Evolutionary conservation across 2,329 filamentous ascomycete species (phyloP).

Genomic region (Endoconidiophora laricicola): DNA sequence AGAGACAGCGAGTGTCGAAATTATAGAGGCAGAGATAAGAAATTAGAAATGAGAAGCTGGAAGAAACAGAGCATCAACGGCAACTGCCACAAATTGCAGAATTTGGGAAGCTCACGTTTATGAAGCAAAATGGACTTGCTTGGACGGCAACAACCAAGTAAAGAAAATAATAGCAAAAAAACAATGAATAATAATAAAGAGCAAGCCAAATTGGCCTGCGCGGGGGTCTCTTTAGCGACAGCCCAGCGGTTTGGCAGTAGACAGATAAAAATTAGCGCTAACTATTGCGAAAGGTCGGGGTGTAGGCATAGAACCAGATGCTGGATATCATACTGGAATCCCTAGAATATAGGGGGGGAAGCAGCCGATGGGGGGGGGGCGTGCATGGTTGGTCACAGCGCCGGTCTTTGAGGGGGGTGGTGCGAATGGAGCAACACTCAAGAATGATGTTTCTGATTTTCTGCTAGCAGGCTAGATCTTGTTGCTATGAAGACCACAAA

Average conservation of each 20-base stretch:
- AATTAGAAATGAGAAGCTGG: not conserved
- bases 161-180: not conserved
- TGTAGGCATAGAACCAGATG: not conserved
- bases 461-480: no score
- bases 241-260: not conserved
- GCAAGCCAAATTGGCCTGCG: not conserved
- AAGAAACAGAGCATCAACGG: not conserved
- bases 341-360: no score
- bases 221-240: not conserved
- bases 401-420: no score
- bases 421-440: no score
- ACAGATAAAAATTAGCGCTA: not conserved
- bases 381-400: no score
- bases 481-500: no score
- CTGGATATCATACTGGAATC: no score
- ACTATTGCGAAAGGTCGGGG: conserved; percentile 1
- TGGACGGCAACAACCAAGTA: not conserved
- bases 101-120: not conserved
- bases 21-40: not conserved
- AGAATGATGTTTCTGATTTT: no score
- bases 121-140: not conserved
- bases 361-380: no score
- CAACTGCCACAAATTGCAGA: not conserved
- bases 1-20: no score
- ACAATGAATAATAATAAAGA: not conserved